phyloP scores from a whole-genome alignment of 2,329 filamentous ascomycete genomes.

The Colletotrichum musicola region DNA sequence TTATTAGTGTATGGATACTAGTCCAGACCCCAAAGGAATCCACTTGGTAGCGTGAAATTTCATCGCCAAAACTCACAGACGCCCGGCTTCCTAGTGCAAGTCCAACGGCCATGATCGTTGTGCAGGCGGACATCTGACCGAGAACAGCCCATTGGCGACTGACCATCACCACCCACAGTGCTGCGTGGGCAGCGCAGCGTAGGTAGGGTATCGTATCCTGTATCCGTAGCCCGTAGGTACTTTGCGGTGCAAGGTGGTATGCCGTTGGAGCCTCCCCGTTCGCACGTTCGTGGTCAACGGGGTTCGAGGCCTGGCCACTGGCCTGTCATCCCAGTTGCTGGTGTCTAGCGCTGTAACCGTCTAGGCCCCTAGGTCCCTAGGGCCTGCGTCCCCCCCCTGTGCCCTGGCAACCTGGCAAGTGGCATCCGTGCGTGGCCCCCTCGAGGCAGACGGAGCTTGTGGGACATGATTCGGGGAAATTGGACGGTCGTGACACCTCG shows the following conservation, averaged over 20 bases:
- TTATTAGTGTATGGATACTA: no score
- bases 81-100: no score
- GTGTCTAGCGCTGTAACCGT: conserved; percentile 4
- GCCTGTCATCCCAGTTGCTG: conserved; percentile 22
- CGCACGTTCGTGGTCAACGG: conserved; percentile 21
- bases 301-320: conserved; percentile 22
- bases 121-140: conserved; percentile 30
- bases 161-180: conserved; percentile 11
- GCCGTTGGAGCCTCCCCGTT: conserved; percentile 23
- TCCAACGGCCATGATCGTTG: conserved; percentile 2
- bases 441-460: conserved; percentile 25
- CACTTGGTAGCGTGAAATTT: no score
- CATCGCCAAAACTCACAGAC: no score
- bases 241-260: not conserved
- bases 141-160: conserved; percentile 2
- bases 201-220: no score
- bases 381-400: not conserved
- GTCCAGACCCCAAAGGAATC: no score
- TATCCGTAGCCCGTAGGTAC: no score
- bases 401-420: conserved; percentile 21
- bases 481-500: conserved; percentile 24
- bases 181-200: no score
- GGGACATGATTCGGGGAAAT: conserved; percentile 40
- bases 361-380: not conserved
- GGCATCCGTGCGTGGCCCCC: conserved; percentile 33